Percentiles rank a stretch among this genome's conserved stretches.
These are phyloP conservation scores for Xylariaceae sp. DNA, from an alignment of 2,329 filamentous ascomycete species.

Conservation along the genomic window DNA sequence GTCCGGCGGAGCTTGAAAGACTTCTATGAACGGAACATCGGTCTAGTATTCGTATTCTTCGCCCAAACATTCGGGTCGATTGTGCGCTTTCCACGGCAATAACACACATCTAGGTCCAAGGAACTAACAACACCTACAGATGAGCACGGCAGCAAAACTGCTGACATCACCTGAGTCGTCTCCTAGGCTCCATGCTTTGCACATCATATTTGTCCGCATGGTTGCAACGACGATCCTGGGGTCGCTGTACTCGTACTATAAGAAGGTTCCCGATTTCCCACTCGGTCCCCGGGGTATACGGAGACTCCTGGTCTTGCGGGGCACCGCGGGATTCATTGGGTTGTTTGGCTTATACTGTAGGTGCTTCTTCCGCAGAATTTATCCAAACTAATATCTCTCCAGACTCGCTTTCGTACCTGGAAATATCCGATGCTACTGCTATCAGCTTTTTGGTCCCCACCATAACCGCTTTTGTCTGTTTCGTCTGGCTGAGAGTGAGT, in stretches of 20 bases:
- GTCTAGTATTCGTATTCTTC: conserved; percentile 44
- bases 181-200: conserved; percentile 44
- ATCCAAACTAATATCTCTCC: conserved; percentile 24
- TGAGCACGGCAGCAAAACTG: conserved; percentile 45
- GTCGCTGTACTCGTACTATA: conserved; percentile 45
- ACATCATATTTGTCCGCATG: conserved; percentile 49
- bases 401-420: conserved; percentile 64
- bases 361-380: neutral
- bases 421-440: conserved; percentile 77
- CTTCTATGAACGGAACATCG: conserved; percentile 53
- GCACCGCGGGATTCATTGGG: conserved; percentile 65
- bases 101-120: conserved; percentile 2
- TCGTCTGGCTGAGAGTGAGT: conserved; percentile 52
- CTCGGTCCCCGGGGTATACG: conserved; percentile 66
- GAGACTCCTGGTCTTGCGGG: conserved; percentile 64
- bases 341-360: conserved; percentile 61
- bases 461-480: conserved; percentile 65
- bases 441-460: conserved; percentile 79
- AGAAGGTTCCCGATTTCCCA: conserved; percentile 62
- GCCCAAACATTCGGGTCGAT: conserved; percentile 46
- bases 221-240: conserved; percentile 41
- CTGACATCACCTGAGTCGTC: conserved; percentile 35
- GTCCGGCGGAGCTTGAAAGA: conserved; percentile 17
- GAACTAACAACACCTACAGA: conserved; percentile 34
- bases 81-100: conserved; percentile 30